These are phyloP conservation scores for Oemleria cerasiformis DNA, from an alignment of 306 rosid genomes.

Conservation along the genomic window DNA sequence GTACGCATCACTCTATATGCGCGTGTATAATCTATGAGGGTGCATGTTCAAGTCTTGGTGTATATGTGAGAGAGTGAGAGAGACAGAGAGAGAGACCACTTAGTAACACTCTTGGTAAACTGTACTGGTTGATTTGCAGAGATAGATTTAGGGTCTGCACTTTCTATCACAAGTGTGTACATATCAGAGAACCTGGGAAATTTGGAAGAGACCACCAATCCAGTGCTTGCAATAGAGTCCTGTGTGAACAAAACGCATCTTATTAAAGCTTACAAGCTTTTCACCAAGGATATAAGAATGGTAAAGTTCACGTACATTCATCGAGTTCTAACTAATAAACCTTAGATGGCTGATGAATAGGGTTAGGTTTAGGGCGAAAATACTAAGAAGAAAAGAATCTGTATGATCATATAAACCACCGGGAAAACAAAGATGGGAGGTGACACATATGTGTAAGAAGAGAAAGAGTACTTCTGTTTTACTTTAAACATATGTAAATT, in stretches of 20 bases:
- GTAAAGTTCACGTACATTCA: background rate
- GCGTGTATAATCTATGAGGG: background rate
- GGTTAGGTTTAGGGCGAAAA: background rate
- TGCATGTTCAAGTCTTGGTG: background rate
- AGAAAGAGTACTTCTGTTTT: background rate
- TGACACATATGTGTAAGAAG: background rate
- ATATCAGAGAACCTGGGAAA: conserved; percentile 57
- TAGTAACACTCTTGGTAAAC: conserved; percentile 50
- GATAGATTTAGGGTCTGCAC: conserved; percentile 58
- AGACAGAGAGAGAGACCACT: conserved; percentile 49
- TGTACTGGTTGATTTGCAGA: conserved; percentile 44
- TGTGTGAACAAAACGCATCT: conserved; percentile 12
- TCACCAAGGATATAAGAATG: background rate
- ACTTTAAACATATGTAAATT: background rate
- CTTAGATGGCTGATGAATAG: background rate
- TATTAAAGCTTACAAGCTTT: background rate
- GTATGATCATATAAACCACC: background rate
- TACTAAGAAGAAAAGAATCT: background rate
- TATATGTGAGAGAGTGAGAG: conserved; percentile 1
- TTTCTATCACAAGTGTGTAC: conserved; percentile 47
- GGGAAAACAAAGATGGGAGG: background rate
- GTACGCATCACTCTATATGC: background rate
- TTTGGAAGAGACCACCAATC: conserved; percentile 53
- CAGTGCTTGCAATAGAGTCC: conserved; percentile 58
- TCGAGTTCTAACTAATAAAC: background rate